A percentile compares a stretch with the other conserved stretches of the same genome.
phyloP scores from a whole-genome alignment of 495 filamentous ascomycete genomes.

The Collariella sp. region DNA sequence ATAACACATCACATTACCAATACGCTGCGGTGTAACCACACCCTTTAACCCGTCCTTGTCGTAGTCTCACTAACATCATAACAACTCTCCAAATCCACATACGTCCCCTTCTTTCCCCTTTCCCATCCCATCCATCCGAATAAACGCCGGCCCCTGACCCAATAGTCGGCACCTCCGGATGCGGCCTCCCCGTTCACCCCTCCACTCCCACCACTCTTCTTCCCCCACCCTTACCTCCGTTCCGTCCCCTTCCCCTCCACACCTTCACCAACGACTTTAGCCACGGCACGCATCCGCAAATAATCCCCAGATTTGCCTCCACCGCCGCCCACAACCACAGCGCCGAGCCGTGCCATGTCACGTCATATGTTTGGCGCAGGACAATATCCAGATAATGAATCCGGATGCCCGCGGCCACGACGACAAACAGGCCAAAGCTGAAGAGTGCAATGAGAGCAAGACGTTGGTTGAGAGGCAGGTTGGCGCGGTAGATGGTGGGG shows the following conservation, averaged over 20 bases:
- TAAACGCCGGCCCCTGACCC: background rate
- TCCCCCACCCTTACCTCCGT: no score
- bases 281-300: conserved; percentile 34
- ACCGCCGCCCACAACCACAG: conserved; percentile 35
- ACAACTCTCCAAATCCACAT: no score
- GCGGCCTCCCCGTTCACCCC: no score
- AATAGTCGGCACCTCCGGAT: background rate
- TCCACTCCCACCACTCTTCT: no score
- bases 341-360: conserved; percentile 32
- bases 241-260: background rate
- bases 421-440: conserved; percentile 18
- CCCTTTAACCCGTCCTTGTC: no score
- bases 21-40: no score
- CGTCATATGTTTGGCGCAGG: conserved; percentile 21
- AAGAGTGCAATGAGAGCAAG: conserved; percentile 21
- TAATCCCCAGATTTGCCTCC: conserved; percentile 34
- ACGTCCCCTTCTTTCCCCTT: no score
- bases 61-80: no score
- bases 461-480: conserved; percentile 19
- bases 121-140: conserved; percentile 4
- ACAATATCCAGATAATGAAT: conserved; percentile 21
- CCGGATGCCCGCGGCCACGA: conserved; percentile 13
- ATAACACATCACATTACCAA: no score
- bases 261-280: conserved; percentile 27
- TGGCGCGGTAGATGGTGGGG: conserved; percentile 25